Percentiles rank a stretch among this genome's conserved stretches.
Conservation (phyloP, 2,329 filamentous ascomycete genomes). For the Pseudogymnoascus verrucosus region DNA sequence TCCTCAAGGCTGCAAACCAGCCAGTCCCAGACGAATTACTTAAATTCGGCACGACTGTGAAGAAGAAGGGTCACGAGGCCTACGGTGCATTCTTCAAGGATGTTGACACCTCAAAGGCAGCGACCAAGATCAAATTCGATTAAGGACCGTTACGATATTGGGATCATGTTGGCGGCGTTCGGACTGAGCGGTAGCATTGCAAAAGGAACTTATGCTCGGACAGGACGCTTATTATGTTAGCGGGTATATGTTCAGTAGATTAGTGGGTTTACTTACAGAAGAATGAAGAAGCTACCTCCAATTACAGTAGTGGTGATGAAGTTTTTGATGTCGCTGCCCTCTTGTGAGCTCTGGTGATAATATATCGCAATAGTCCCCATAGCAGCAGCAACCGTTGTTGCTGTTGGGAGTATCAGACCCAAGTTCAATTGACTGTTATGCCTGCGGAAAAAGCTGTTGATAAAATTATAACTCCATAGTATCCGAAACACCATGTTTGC, state of each 20-base stretch:
- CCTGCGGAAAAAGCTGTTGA: constrained; percentile 52
- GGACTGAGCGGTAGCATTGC: constrained; percentile 38
- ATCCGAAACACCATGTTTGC: constrained; percentile 87
- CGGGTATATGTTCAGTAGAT: constrained; percentile 20
- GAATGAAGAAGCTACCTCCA: constrained; percentile 9
- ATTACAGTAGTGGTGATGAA: not conserved
- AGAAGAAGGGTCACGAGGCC: constrained; percentile 94
- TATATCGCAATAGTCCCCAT: constrained; percentile 38
- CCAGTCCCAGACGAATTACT: constrained; percentile 81
- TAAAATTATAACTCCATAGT: constrained; percentile 69
- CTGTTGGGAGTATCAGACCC: constrained; percentile 36
- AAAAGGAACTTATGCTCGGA: constrained; percentile 47
- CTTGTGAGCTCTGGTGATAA: constrained; percentile 1
- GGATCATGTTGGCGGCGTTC: constrained; percentile 10
- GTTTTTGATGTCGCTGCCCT: constrained; percentile 1
- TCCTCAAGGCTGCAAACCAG: constrained; percentile 88
- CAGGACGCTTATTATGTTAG: constrained; percentile 35
- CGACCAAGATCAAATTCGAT: constrained; percentile 90
- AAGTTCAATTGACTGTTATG: constrained; percentile 37
- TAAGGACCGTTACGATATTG: constrained; percentile 28
- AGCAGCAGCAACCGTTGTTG: constrained; percentile 36
- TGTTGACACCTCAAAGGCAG: constrained; percentile 71
- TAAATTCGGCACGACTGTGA: constrained; percentile 96
- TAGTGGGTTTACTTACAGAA: constrained; percentile 24
- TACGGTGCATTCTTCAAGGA: constrained; percentile 97